Conservation (phyloP, 202 grass and related monocot genomes). For the Schoenoplectus tabernaemontani region DNA sequence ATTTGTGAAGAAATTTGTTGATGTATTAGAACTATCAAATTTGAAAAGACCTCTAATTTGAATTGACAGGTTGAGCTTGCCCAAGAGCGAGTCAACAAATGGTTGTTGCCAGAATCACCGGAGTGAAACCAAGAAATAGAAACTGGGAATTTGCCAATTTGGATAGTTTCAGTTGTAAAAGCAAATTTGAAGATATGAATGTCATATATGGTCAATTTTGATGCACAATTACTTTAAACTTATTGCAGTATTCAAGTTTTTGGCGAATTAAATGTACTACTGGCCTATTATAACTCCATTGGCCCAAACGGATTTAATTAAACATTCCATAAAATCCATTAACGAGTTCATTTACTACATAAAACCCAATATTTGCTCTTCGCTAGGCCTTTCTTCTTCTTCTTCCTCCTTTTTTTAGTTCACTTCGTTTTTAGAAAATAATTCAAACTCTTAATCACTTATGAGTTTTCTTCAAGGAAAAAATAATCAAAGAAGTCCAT, state of each 20-base stretch:
- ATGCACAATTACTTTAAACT: background rate
- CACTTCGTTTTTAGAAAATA: too few species aligned
- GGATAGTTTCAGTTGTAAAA: background rate
- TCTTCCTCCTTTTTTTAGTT: too few species aligned
- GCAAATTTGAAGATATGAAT: background rate
- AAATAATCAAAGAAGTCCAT: background rate
- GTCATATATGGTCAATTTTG: background rate
- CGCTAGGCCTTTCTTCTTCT: background rate
- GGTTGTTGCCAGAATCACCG: slow-evolving; percentile 26
- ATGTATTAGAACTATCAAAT: background rate
- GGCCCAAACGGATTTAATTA: background rate
- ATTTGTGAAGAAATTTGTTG: background rate
- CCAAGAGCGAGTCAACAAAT: slow-evolving; percentile 54
- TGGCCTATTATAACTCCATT: background rate
- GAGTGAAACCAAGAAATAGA: background rate
- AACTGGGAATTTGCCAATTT: background rate
- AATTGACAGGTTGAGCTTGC: slow-evolving; percentile 52
- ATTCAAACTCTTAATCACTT: too few species aligned
- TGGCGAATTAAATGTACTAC: background rate
- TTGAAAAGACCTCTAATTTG: background rate
- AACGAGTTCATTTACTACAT: background rate
- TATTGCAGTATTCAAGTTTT: background rate
- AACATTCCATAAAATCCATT: background rate
- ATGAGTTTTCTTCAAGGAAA: background rate
- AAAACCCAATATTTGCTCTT: background rate